Conservation (phyloP, 1,139 yeast species). For the Dujonia santamariae region DNA sequence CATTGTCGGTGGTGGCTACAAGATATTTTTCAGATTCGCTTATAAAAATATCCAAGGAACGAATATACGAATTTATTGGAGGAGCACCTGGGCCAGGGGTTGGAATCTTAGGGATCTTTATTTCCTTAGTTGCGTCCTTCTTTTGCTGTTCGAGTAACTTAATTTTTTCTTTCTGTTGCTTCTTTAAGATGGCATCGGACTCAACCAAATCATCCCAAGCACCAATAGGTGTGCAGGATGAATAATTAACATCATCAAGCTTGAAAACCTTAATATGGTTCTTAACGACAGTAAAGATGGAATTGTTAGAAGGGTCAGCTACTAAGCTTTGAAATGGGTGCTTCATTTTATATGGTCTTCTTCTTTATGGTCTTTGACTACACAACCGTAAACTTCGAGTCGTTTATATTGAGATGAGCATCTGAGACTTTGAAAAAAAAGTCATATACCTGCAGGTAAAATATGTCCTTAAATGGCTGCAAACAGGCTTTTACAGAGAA, state of each 20-base stretch:
- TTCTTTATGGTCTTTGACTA: too few species aligned
- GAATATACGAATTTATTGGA: conserved; percentile 59
- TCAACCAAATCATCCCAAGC: conserved; percentile 60
- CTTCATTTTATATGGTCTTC: conserved; percentile 41
- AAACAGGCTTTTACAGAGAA: too few species aligned
- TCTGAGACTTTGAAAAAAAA: too few species aligned
- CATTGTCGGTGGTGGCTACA: conserved; percentile 76
- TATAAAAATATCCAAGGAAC: conserved; percentile 51
- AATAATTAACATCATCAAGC: conserved; percentile 19
- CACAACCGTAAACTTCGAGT: too few species aligned
- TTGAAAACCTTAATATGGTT: conserved; percentile 54
- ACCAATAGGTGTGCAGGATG: conserved; percentile 31
- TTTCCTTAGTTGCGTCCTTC: conserved; percentile 17
- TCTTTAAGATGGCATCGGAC: conserved; percentile 34
- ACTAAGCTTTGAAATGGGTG: conserved; percentile 66
- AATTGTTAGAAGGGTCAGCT: conserved; percentile 38
- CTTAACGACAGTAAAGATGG: conserved; percentile 55
- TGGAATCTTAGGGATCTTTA: conserved; percentile 53
- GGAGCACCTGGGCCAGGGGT: conserved; percentile 70
- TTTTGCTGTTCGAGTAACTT: conserved; percentile 14
- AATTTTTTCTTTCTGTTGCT: conserved; percentile 44
- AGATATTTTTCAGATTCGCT: conserved; percentile 49
- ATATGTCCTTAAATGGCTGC: too few species aligned
- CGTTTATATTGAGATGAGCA: too few species aligned
- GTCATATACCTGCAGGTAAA: too few species aligned